Evolutionary conservation across 768 basidiomycete genomes (phyloP).

Genomic region (Botryobasidium botryosum): DNA sequence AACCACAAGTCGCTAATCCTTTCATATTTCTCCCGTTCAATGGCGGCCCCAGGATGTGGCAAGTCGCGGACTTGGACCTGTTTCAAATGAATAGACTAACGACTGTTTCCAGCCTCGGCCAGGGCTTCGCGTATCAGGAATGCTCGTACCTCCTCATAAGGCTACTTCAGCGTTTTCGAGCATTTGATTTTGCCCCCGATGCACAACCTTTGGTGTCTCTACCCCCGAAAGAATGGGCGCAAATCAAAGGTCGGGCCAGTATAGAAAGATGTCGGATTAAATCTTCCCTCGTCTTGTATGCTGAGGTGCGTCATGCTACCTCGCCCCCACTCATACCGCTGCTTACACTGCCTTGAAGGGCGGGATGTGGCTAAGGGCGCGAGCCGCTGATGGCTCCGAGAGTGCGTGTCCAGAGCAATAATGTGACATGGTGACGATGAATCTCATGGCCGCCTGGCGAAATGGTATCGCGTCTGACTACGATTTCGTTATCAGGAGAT

Average conservation of each 20-base stretch:
- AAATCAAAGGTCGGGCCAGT: neutral
- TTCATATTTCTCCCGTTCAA: constrained; percentile 60
- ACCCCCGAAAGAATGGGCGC: neutral
- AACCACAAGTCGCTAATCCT: neutral
- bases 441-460: no score
- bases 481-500: no score
- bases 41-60: constrained; percentile 37
- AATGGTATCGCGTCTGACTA: no score
- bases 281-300: neutral
- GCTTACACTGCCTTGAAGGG: neutral
- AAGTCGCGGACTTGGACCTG: neutral
- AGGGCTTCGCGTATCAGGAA: constrained; percentile 63
- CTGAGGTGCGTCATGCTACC: neutral
- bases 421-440: no score
- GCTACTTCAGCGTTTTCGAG: constrained; percentile 45
- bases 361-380: neutral
- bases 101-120: constrained; percentile 31
- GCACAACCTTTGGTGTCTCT: neutral
- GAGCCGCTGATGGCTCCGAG: no score
- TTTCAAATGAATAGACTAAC: neutral
- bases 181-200: constrained; percentile 41
- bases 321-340: neutral
- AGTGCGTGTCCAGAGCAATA: no score
- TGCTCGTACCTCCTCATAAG: constrained; percentile 54
- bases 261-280: neutral